Evolutionary conservation across 208 protist genomes (phyloP), one percentile per base, ranked within the genome.

Genomic region (Crithidia fasciculata): DNA sequence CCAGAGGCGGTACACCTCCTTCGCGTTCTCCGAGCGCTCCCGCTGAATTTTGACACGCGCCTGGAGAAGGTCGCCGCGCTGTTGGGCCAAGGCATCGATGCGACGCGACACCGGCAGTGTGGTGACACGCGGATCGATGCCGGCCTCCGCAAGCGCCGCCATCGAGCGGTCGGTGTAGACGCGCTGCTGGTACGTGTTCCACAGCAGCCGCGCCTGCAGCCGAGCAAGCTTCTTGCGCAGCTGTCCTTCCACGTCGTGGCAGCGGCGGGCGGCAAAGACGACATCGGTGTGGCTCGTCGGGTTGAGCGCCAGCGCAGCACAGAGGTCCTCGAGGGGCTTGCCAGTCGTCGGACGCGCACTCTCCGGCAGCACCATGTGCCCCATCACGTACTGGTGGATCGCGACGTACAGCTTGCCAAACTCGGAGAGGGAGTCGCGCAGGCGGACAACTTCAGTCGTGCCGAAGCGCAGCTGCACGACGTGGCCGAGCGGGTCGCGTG

Each of bases 1-100:
- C 90, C 93, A 97, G 10, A 97, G 61, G 8, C 88, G 82, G 74
- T 95, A 95, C 18, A 93, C 81, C 61, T 85, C 78, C 74, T 89
- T 90, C 6, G 93, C 88, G 49, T 95, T 97, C 45, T 93, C 88
- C 9, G 74, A 53, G 16, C 93, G 83, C 66, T 92, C 86, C 15
- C 82, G 80, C 40, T 87, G 85, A 0, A 94, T 59, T 19, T 56
- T 57, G 19, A 78, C 74, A 0, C 88, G 81, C 15, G 82, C 80
- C 28, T 72, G 80, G 28, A 81, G 61, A 16, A 93, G 65, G 37
- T 64, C 78, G 2, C 81, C 84, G n/a, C 87, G 60, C 60, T 82
- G 56, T 37, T 82, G 73, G 0, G 89, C 90, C 15, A 95, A 70
- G 28, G 44, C 45, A 69, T 97, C 95, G 56, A 97, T 81, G 54